Percentiles rank a stretch among this genome's conserved stretches.
Evolutionary conservation across 169 alveolate species (phyloP).

Genomic region (Cyclospora cayetanensis): DNA sequence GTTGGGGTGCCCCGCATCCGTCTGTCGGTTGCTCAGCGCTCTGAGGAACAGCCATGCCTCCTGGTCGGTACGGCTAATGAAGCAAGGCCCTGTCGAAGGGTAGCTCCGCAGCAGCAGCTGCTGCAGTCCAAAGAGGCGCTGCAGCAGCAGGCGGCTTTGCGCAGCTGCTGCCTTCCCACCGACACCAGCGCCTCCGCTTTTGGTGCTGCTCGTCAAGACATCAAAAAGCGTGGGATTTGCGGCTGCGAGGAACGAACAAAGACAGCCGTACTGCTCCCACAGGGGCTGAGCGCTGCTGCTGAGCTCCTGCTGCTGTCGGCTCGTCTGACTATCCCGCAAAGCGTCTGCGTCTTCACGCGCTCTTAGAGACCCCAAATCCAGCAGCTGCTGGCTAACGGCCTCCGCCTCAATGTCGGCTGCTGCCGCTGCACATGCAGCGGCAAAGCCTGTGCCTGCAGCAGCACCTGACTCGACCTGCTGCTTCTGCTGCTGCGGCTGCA

Average conservation of each 20-base stretch:
- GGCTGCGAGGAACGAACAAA: conserved; percentile 25
- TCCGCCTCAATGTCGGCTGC: conserved; percentile 54
- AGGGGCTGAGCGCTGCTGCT: conserved; percentile 53
- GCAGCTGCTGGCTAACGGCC: conserved; percentile 49
- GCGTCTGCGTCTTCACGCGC: conserved; percentile 25
- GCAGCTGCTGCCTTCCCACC: conserved; percentile 32
- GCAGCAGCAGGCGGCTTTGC: conserved; percentile 36
- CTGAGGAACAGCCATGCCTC: conserved; percentile 12
- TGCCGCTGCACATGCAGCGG: conserved; percentile 53
- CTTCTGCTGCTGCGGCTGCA: not conserved
- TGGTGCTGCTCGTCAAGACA: conserved; percentile 37
- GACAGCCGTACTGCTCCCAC: conserved; percentile 58
- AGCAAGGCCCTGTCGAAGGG: not conserved
- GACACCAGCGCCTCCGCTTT: too few relatives aligned
- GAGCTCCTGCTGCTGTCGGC: conserved; percentile 54
- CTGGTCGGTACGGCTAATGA: conserved; percentile 13
- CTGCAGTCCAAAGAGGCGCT: conserved; percentile 19
- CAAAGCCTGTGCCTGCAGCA: not conserved
- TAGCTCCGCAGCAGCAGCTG: conserved; percentile 54
- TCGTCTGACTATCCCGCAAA: not conserved
- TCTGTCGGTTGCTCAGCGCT: not conserved
- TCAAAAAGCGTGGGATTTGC: conserved; percentile 26
- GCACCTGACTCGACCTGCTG: not conserved
- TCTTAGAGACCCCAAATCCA: conserved; percentile 33
- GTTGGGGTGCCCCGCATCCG: not conserved